These are phyloP conservation scores for Scolecobasidium constrictum DNA, from an alignment of 2,329 filamentous ascomycete genomes.

Conservation along the genomic window DNA sequence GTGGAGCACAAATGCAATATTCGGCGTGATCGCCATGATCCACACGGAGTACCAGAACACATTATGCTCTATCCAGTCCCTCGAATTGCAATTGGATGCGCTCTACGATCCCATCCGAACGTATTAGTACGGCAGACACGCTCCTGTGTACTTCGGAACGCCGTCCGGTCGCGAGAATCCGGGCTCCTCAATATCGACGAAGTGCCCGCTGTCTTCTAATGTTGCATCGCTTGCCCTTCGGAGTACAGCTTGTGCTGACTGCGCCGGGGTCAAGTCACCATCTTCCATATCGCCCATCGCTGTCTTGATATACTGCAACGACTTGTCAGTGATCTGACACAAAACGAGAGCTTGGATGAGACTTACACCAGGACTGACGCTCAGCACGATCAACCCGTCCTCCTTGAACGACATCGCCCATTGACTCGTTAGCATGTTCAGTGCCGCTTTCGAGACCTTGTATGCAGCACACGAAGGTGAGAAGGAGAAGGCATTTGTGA, in stretches of 20 bases:
- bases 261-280: not conserved
- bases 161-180: too few species aligned
- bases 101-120: too few species aligned
- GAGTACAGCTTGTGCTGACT: not conserved
- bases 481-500: constrained; percentile 14
- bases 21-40: too few species aligned
- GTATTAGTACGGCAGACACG: too few species aligned
- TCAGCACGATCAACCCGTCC: constrained; percentile 33
- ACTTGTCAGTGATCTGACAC: not conserved
- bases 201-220: constrained; percentile 1
- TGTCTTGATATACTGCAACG: constrained; percentile 3
- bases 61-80: too few species aligned
- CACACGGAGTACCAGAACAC: too few species aligned
- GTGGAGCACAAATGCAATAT: too few species aligned
- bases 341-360: not conserved
- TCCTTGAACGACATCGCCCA: constrained; percentile 26
- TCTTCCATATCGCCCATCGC: constrained; percentile 1
- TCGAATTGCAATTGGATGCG: too few species aligned
- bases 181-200: constrained; percentile 3
- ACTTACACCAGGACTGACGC: constrained; percentile 35
- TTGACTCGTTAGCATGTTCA: constrained; percentile 38
- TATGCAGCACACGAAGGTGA: constrained; percentile 25
- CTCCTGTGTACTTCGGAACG: too few species aligned
- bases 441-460: constrained; percentile 36
- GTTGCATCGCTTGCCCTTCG: not conserved